phyloP scores from a whole-genome alignment of 2,329 filamentous ascomycete species.

The Aspergillus chevalieri region DNA sequence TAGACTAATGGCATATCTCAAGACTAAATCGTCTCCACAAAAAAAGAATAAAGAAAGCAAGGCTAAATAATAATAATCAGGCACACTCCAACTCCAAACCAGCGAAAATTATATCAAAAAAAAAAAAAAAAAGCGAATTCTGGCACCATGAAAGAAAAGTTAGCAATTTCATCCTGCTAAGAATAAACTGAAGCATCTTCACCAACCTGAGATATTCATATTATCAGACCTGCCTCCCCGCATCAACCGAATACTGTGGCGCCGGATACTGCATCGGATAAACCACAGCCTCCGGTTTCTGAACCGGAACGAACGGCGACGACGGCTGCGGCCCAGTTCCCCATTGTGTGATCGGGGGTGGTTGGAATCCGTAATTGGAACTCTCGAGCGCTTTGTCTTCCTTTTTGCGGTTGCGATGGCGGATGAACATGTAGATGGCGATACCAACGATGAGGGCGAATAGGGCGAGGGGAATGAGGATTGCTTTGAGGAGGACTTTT shows the following conservation, averaged over 20 bases:
- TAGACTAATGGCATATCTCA: too few species aligned
- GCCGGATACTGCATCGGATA: slow-evolving; percentile 2
- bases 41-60: too few species aligned
- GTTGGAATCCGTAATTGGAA: slow-evolving; percentile 7
- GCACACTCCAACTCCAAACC: background rate
- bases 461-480: slow-evolving; percentile 15
- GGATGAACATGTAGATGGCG: slow-evolving; percentile 7
- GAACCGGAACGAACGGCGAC: slow-evolving; percentile 3
- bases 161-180: background rate
- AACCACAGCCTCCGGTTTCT: slow-evolving; percentile 12
- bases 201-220: background rate
- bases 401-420: slow-evolving; percentile 10
- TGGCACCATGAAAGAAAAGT: background rate
- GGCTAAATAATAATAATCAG: too few species aligned
- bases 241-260: background rate
- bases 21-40: too few species aligned
- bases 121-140: background rate
- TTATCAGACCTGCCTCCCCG: background rate
- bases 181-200: background rate
- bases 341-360: slow-evolving; percentile 15
- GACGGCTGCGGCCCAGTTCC: slow-evolving; percentile 1
- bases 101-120: background rate
- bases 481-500: slow-evolving; percentile 16
- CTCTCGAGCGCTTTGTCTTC: slow-evolving; percentile 2
- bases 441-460: slow-evolving; percentile 7